Evolutionary conservation across 306 rosid genomes (phyloP), one percentile per base, ranked within the genome.

Genomic region (Cucumis melo): DNA sequence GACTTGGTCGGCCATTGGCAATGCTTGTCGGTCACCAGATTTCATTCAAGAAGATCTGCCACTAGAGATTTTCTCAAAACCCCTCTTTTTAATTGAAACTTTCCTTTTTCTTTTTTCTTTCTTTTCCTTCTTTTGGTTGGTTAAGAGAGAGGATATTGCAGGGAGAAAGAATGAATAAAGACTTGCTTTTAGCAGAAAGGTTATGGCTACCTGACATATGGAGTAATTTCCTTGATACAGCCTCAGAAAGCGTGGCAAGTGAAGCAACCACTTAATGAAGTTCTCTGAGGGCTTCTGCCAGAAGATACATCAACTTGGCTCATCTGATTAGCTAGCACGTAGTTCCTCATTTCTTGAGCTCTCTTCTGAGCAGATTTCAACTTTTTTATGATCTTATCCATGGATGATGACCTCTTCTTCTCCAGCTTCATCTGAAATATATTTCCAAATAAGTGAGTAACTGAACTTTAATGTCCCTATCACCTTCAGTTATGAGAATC

Each of bases 341-440:
- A 87, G 86, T 83, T 88, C 83, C 97, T 87, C 99, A 92, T 94
- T 70, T 84, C 97, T 78, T 91, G 93, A 78, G 99, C 99, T 81
- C 78, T 94, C 85, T 88, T 94, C 88, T 91, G 96, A 79, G 99
- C 91, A 8, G 77, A 61, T 80, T 87, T 89, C 83, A 94, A 84
- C 83, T 92, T 92, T 82, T 80, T 94, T 96, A 94, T 90, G 62
- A 94, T 94, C 87, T 86, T 94, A 82, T 92, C 93, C 95, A 94
- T 90, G 71, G 99, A 89, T 23, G 93, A 92, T 55, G 97, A 91
- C 80, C 96, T 87, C 87, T 88, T 89, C 89, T 90, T 91, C 85
- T 94, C 99, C 85, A 94, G 82, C 89, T 92, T 94, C 99, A 92
- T 94, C 99, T 94, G 88, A 83, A 79, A 74, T 32, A 50, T 17